phyloP scores from a whole-genome alignment of 441 rosid species.

The Croton laevigatus region DNA sequence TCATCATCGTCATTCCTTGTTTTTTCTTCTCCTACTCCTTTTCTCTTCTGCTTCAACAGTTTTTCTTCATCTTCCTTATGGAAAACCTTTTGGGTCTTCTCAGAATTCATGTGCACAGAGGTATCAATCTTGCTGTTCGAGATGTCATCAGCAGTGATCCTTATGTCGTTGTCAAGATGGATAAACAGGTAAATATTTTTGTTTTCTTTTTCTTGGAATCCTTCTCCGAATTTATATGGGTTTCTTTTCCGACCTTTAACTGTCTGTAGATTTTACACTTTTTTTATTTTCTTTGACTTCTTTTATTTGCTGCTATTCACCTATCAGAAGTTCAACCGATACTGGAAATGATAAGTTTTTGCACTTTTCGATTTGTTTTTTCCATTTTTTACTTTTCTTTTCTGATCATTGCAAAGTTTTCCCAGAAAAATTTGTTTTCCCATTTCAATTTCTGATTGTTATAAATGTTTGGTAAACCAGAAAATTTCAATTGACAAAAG shows the following conservation, averaged over 20 bases:
- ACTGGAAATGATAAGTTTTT: neutral
- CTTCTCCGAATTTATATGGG: neutral
- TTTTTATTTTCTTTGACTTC: neutral
- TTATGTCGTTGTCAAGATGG: conserved; percentile 77
- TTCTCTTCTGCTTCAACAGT: neutral
- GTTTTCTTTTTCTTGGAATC: neutral
- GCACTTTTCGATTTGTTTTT: neutral
- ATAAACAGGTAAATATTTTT: conserved; percentile 45
- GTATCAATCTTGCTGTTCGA: conserved; percentile 80
- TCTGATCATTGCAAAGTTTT: neutral
- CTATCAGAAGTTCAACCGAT: no score
- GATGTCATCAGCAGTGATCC: conserved; percentile 85
- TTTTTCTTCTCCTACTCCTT: neutral
- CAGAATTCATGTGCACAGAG: conserved; percentile 64
- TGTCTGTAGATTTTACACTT: neutral
- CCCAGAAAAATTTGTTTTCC: neutral
- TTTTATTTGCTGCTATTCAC: no score
- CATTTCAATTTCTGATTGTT: neutral
- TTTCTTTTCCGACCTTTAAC: neutral
- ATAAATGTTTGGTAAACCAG: neutral
- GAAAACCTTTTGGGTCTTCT: conserved; percentile 71
- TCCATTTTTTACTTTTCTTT: neutral
- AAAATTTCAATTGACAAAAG: neutral
- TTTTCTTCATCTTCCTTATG: conserved; percentile 25
- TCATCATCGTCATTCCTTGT: neutral